phyloP scores from a whole-genome alignment of 179 eudicot genomes.

The Amaranthus tricolor region DNA sequence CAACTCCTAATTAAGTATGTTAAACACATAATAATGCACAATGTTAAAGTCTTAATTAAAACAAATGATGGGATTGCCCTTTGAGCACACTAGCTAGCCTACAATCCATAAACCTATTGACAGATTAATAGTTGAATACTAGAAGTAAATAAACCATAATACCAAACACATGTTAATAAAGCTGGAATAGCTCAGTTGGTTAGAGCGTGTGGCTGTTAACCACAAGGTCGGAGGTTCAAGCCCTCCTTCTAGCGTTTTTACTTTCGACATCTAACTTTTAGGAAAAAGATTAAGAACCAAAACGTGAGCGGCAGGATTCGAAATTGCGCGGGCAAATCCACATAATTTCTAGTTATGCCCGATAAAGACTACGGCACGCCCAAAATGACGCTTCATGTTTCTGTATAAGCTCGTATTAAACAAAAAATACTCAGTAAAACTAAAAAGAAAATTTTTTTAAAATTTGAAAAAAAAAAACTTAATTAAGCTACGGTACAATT shows the following conservation, averaged over 20 bases:
- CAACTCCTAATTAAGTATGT: no score
- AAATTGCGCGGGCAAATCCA: constrained; percentile 93
- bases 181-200: constrained; percentile 98
- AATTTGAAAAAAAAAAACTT: no score
- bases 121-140: not conserved
- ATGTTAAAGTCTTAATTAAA: no score
- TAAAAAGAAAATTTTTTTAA: not conserved
- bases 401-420: not conserved
- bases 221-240: constrained; percentile 96
- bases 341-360: constrained; percentile 97
- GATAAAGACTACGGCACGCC: constrained; percentile 81
- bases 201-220: constrained; percentile 98
- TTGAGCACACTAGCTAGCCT: not conserved
- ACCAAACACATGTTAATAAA: no score
- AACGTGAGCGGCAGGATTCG: constrained; percentile 66
- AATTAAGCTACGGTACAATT: no score
- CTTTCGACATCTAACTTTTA: no score
- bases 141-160: no score
- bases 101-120: not conserved
- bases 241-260: constrained; percentile 76
- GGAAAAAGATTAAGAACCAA: not conserved
- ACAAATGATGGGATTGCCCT: not conserved
- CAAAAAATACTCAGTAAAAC: no score
- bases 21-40: no score
- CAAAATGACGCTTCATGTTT: not conserved